Conservation (phyloP, 2,329 filamentous ascomycete species). For the Torrubiellomyces zombiae region DNA sequence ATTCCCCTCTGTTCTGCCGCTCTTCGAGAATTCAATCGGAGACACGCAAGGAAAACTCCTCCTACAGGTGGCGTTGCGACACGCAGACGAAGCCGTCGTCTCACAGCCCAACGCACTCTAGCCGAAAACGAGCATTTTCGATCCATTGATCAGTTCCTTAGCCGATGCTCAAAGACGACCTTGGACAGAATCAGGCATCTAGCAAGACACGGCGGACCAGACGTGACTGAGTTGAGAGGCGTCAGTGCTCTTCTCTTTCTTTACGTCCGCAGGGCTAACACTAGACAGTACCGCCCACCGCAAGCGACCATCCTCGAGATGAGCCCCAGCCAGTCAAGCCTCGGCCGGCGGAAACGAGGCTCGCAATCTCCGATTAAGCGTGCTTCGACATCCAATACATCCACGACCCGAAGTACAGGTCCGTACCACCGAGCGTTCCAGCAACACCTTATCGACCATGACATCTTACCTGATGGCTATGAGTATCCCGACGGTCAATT, state of each 20-base stretch:
- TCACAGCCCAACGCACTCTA: neutral
- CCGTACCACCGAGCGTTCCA: constrained; percentile 8
- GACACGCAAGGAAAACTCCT: neutral
- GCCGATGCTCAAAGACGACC: neutral
- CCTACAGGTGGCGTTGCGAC: neutral
- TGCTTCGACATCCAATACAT: constrained; percentile 2
- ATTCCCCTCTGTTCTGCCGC: neutral
- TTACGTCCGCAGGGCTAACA: too few relatives aligned
- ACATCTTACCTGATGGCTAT: constrained; percentile 6
- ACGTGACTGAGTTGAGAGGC: constrained; percentile 1
- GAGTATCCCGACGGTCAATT: constrained; percentile 5
- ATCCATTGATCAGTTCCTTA: neutral
- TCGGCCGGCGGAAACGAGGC: neutral
- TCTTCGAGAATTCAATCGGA: constrained; percentile 2
- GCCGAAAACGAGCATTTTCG: too few relatives aligned
- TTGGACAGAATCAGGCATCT: neutral
- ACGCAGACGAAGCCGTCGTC: neutral
- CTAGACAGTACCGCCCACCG: too few relatives aligned
- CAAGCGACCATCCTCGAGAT: too few relatives aligned
- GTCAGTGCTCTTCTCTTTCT: too few relatives aligned
- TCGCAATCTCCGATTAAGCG: constrained; percentile 7
- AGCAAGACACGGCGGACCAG: constrained; percentile 2
- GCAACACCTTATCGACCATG: constrained; percentile 8
- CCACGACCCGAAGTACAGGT: constrained; percentile 5
- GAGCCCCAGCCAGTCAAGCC: too few relatives aligned